These are phyloP conservation scores for Metschnikowia lochheadii DNA, from an alignment of 805 yeast genomes.

Conservation along the genomic window DNA sequence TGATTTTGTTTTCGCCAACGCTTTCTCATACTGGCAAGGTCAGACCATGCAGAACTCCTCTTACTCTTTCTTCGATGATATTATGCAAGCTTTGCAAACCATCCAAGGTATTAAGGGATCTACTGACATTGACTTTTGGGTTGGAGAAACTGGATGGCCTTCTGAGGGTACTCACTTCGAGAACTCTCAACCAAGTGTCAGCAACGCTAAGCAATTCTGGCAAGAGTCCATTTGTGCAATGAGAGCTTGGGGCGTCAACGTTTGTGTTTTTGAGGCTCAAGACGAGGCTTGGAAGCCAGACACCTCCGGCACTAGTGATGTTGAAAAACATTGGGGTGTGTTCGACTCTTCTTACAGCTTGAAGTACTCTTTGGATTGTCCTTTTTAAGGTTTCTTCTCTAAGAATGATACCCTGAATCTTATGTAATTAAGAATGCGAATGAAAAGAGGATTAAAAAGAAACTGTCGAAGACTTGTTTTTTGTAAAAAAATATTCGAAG, in stretches of 20 bases:
- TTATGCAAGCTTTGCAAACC: conserved; percentile 92
- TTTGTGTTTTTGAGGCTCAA: conserved; percentile 88
- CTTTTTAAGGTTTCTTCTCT: conserved; percentile 16
- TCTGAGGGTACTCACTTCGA: conserved; percentile 75
- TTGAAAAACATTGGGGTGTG: conserved; percentile 95
- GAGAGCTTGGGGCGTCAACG: conserved; percentile 94
- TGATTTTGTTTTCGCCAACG: conserved; percentile 87
- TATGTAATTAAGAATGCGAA: neutral
- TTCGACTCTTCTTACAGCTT: conserved; percentile 49
- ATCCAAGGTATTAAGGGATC: conserved; percentile 85
- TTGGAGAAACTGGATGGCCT: conserved; percentile 98
- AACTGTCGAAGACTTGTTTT: neutral
- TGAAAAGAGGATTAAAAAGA: neutral
- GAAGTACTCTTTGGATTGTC: conserved; percentile 38
- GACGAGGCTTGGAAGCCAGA: conserved; percentile 97
- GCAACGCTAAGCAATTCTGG: conserved; percentile 80
- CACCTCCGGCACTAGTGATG: conserved; percentile 79
- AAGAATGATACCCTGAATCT: neutral
- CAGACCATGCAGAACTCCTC: conserved; percentile 80
- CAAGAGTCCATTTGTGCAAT: conserved; percentile 86
- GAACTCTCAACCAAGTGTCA: conserved; percentile 60
- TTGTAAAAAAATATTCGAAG: neutral
- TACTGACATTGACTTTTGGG: conserved; percentile 85
- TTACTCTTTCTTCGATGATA: conserved; percentile 91
- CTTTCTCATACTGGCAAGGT: conserved; percentile 99